A percentile compares a stretch with the other conserved stretches of the same genome.
These are phyloP conservation scores for Lachancea sp. DNA, from an alignment of 805 yeast genomes.

Conservation along the genomic window DNA sequence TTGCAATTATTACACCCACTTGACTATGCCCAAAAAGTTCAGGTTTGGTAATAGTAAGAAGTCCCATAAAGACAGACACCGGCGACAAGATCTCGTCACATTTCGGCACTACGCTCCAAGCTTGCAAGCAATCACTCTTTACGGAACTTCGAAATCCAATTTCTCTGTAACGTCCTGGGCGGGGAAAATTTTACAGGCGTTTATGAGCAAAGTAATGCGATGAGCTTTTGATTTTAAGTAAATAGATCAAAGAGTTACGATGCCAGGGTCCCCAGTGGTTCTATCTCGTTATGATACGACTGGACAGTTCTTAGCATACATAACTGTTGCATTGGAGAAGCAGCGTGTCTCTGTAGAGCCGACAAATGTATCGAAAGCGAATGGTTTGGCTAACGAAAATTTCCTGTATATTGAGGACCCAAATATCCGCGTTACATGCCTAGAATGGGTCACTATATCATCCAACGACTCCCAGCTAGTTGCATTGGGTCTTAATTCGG, in stretches of 20 bases:
- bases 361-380: constrained; percentile 34
- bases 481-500: constrained; percentile 60
- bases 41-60: too few species aligned
- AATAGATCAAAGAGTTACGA: neutral
- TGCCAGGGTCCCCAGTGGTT: constrained; percentile 21
- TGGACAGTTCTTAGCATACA: constrained; percentile 59
- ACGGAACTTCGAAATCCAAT: too few species aligned
- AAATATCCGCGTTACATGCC: constrained; percentile 17
- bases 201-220: neutral
- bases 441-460: constrained; percentile 24
- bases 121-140: too few species aligned
- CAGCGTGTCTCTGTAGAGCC: constrained; percentile 65
- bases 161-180: too few species aligned
- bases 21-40: too few species aligned
- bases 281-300: constrained; percentile 53
- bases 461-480: constrained; percentile 41
- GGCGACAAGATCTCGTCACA: too few species aligned
- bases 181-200: constrained; percentile 4
- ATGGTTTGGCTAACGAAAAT: constrained; percentile 39
- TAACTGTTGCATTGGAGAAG: constrained; percentile 59
- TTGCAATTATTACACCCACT: too few species aligned
- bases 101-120: too few species aligned
- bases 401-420: constrained; percentile 24
- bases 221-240: constrained; percentile 2
- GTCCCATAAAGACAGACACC: too few species aligned